phyloP scores from a whole-genome alignment of 2,329 filamentous ascomycete genomes.

The Tolypocladium nubicola region DNA sequence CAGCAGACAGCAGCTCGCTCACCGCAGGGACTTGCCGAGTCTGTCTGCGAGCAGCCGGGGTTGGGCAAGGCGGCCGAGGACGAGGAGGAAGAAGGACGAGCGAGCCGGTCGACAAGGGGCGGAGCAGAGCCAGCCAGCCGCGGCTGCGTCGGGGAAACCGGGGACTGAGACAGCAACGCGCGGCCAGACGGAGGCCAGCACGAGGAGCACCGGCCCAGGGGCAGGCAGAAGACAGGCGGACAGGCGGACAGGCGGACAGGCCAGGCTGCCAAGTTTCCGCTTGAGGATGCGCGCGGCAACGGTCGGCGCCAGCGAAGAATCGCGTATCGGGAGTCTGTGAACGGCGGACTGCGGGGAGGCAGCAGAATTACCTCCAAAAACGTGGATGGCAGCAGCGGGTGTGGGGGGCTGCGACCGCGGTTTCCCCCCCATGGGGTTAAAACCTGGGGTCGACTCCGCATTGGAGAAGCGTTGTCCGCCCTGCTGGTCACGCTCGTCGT shows the following conservation, averaged over 20 bases:
- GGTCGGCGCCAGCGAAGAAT: neutral
- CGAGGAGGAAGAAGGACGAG: neutral
- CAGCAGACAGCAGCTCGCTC: neutral
- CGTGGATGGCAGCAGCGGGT: neutral
- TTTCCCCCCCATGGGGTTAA: slow-evolving; percentile 6
- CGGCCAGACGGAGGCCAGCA: neutral
- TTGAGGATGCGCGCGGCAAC: neutral
- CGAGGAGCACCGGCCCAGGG: neutral
- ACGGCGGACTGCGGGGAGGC: neutral
- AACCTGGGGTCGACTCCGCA: slow-evolving; percentile 24
- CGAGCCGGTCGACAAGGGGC: neutral
- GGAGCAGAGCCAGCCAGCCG: neutral
- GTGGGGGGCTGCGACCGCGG: slow-evolving; percentile 3
- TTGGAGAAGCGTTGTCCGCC: slow-evolving; percentile 18
- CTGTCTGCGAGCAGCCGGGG: neutral
- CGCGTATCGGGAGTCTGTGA: neutral
- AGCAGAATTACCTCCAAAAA: neutral
- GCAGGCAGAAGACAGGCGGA: neutral
- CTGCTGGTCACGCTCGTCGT: neutral
- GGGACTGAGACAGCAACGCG: neutral
- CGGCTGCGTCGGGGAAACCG: neutral
- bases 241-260: neutral
- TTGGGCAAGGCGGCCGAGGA: neutral
- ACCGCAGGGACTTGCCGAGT: neutral
- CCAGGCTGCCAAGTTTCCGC: neutral